Base-by-base conservation (phyloP, 1,284 basidiomycete species). In the Boletus smithii region DNA sequence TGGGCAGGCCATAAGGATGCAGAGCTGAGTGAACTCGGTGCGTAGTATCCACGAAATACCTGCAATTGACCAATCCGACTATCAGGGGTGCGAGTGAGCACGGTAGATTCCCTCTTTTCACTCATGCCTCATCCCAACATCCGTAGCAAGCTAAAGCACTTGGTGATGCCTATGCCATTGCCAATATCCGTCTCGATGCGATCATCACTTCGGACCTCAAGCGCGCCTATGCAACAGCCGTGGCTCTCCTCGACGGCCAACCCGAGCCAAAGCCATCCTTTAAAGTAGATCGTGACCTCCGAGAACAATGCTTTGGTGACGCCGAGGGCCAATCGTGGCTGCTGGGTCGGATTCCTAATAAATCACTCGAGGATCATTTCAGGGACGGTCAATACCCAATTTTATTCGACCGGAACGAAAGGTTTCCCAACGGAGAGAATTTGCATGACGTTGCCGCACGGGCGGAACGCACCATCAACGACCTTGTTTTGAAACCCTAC, bases 1-100 rank as follows among this genome's bases (percentile, higher is more conserved):
- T 94, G 91, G 91, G 89, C 91, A 22, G 92, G 92, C 9, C 91
- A 86, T 79, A 77, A 76, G 50, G 90, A 95, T 67, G 82, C 91
- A 2, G 81, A 88, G 0, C 74, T 95, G 5, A 87, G 88, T 14
- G 84, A 84, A 55, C 88, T 93, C 65, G 92, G 91, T 86, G 60
- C 65, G 75, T 69, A 14, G 9, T 32, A 22, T 37, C 18, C 48
- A 11, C 16, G 4, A 23, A 13, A 48, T 46, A 34, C 31, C 14
- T 18, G 22, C 50, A 33, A 8, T 34, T 44, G 32, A 53, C 41
- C 32, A 36, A 55, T 42, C 54, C 37, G 18, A 11, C 37, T n/a
- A 8, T 14, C 58, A 88, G 85, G 85, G 29, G 83, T 84, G 74
- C 80, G 80, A 58, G 84, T 83, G 65, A 66, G 77, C 55, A 30